Percentiles rank a stretch among this genome's conserved stretches.
Evolutionary conservation across 805 yeast species (phyloP).

Genomic region (Monosporozyma yasuniensis): DNA sequence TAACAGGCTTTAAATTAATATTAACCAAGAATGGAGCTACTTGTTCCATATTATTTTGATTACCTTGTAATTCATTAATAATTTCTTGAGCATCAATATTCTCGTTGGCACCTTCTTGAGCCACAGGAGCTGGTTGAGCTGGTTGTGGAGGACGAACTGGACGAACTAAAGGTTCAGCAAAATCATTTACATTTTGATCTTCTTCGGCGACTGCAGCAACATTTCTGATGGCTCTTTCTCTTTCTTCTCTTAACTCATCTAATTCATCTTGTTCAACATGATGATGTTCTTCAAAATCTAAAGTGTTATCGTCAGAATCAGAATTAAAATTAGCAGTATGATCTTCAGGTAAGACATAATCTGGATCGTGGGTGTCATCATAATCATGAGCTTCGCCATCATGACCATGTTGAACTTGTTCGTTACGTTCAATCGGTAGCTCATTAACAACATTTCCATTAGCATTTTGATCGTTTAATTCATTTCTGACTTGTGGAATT

Average conservation of each 20-base stretch:
- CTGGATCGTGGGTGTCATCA: constrained; percentile 26
- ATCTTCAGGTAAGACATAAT: constrained; percentile 9
- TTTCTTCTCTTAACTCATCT: constrained; percentile 6
- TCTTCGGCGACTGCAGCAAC: background rate
- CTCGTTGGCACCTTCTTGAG: background rate
- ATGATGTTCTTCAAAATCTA: constrained; percentile 12
- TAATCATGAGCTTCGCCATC: constrained; percentile 12
- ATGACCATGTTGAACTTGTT: constrained; percentile 8
- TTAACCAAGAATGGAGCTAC: constrained; percentile 23
- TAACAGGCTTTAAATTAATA: constrained; percentile 16
- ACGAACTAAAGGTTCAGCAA: constrained; percentile 1
- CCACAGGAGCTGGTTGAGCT: constrained; percentile 9
- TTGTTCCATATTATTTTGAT: constrained; percentile 7
- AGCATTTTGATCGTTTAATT: background rate
- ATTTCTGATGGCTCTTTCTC: constrained; percentile 11
- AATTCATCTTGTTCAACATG: constrained; percentile 9
- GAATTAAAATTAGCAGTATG: background rate
- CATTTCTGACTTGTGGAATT: background rate
- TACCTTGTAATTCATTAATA: constrained; percentile 4
- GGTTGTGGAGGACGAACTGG: constrained; percentile 7
- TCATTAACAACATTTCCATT: too few species aligned
- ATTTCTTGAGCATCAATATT: constrained; percentile 4
- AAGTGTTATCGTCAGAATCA: constrained; percentile 5
- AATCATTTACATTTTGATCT: background rate
- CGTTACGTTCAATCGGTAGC: too few species aligned